Evolutionary conservation across 2,329 filamentous ascomycete genomes (phyloP), one percentile per base, ranked within the genome.

Genomic region (Bipolaris zeicola): DNA sequence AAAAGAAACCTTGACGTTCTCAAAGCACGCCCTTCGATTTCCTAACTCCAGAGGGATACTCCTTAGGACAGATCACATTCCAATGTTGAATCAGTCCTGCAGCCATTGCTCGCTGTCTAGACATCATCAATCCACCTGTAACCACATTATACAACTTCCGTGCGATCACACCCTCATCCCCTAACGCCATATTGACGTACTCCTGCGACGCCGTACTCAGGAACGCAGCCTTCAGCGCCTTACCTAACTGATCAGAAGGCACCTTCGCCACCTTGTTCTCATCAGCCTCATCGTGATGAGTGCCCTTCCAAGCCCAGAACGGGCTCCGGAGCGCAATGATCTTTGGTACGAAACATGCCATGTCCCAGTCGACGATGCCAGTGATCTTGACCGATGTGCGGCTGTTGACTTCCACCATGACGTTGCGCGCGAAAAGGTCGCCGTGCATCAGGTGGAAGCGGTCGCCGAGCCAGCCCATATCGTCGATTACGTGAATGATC

Each of bases 301-400:
- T 16, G 0, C 38, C 34, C 3, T 31, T 43, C 52, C 58, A 58
- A 10, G 47, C 55, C 58, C 52, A 61, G 16, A 38, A 47, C 11
- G 45, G 55, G 1, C 55, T 31, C 0, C 31, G 38, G 2, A 61
- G 10, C 3, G 48, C 48, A 1, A 75, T 55, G 49, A 74, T 74
- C 16, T 57, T 59, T 0, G 73, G 69, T 1, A 61, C 72, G 28
- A 76, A 62, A 0, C 63, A 50, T 0, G 72, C 68, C 44, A 64
- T 60, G 47, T 76, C 73, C 72, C 73, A 75, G 59, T 75, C 73
- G 0, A 76, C 55, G 38, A 76, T 65, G 1, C 44, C 68, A 0
- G 61, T 67, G 8, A 70, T 55, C 16, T 41, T 7, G n/a, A 56
- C 31, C 4, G 26, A 16, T 22, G 39, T 24, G 5, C 45, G 18